Conservation (phyloP, 352 stramenopile genomes). For the Phytophthora lateralis region DNA sequence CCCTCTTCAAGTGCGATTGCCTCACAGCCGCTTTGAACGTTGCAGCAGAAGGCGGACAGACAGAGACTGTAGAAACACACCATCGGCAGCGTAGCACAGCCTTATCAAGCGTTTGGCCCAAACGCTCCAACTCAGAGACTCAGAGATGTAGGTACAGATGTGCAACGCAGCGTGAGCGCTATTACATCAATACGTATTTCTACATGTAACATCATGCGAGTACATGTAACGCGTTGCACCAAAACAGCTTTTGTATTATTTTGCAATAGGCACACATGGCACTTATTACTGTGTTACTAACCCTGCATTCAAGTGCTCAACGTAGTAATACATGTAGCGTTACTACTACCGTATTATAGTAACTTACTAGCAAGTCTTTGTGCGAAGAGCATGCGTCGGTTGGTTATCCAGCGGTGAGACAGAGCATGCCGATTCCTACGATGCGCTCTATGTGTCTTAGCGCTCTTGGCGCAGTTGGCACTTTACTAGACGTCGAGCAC, state of each 20-base stretch:
- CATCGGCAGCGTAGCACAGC: neutral
- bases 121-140: neutral
- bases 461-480: neutral
- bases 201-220: too few species aligned
- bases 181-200: too few species aligned
- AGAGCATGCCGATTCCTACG: neutral
- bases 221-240: too few species aligned
- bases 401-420: neutral
- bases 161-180: neutral
- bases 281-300: too few species aligned
- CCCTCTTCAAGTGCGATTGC: neutral
- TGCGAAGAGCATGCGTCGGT: too few species aligned
- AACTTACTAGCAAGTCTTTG: too few species aligned
- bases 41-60: neutral
- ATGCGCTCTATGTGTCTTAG: neutral
- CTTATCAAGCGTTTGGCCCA: neutral
- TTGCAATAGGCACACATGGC: too few species aligned
- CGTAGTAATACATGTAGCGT: too few species aligned
- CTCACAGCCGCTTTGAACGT: neutral
- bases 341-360: too few species aligned
- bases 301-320: too few species aligned
- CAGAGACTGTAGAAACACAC: neutral
- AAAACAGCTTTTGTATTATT: too few species aligned
- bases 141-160: neutral
- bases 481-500: conserved; percentile 7